Evolutionary conservation across 768 basidiomycete species (phyloP), one percentile per base, ranked within the genome.

Genomic region (Psilocybe tampanensis): DNA sequence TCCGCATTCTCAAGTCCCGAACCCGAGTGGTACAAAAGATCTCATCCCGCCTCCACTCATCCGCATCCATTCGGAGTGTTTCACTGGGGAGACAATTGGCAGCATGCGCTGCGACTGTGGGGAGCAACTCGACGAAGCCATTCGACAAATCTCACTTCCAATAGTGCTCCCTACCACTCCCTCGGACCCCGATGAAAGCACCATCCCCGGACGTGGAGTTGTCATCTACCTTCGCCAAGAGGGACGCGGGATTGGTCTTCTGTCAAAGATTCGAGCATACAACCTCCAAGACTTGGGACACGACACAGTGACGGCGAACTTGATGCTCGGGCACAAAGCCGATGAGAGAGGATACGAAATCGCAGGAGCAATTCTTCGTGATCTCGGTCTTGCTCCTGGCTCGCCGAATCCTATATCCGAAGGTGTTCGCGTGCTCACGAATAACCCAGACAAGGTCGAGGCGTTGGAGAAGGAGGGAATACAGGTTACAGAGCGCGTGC

Each of bases 91-190:
- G 73, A 98, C 95, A 8, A 85, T 98, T 56, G 97, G 97, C 23
- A 88, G 94, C 79, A 95, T 97, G 91, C 89, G 97, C 29, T 99
- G 97, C 69, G 97, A 99, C 71, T 99, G 97, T 68, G 97, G 97
- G 13, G 95, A 98, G 73, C 97, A 99, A 71, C 81, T 99, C 3
- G 95, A 98, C 73, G 96, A 98, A 70, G 94, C 97, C n/a, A 86
- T 98, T 59, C 84, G 93, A 11, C 87, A 88, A 64, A 94, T 98
- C 64, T 87, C 89, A 13, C 81, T 85, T 69, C 85, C 92, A 44
- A 80, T 89, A 64, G 68, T 76, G 15, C 66, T 85, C 56, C 75
- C 79, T 8, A 62, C 64, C n/a, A 47, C 76, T 11, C 54, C 72
- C 11, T 64, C 73, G 51, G 61, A 70, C 36, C 63, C 68, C 17